Base-by-base conservation (phyloP, 2,329 filamentous ascomycete genomes). In the Trichoderma sp. region DNA sequence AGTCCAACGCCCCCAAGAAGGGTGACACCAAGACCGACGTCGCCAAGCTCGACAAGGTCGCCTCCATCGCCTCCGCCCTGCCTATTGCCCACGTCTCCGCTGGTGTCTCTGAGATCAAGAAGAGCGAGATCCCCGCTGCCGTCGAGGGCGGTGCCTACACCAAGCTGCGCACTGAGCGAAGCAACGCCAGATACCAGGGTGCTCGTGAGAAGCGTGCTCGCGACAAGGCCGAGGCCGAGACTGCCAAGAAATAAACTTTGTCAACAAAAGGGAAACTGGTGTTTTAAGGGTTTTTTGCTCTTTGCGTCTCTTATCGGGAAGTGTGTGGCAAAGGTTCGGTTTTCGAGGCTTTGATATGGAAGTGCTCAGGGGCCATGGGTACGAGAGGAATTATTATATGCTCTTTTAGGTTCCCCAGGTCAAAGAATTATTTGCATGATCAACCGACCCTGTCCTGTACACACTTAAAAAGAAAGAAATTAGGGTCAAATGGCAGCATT, bases 1-100 rank as follows among this genome's bases (percentile, higher is more conserved):
- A 93, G 86, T 89, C 89, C 82, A 94, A 94, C 86, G 90, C 96
- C 86, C 89, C 91, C 86, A 97, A 97, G 93, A 91, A 92, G 83
- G 92, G 92, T 83, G 93, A 97, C 85, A 91, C 91, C 83, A 92
- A 92, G 82, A 92, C 95, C 90, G 90, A 96, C 85, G 79, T 86
- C 75, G 83, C 83, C 81, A 91, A 90, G 78, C 88, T 89, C 81
- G 84, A 87, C 80, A 87, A 85, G 80, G 84, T 85, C 76, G 79
- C 83, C 74, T 72, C 60, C 70, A 70, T 81, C 76, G 76, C 79
- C 70, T 81, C 85, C 74, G 81, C 86, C 76, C 86, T 97, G 79
- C 93, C 94, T 80, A 91, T 97, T 83, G 84, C 84, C 83, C 87
- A 90, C 84, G 82, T 86, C 79, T 84, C 85, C 78, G 78, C 87